Conservation (phyloP, 352 stramenopile genomes). For the Globisporangium alternatum region DNA sequence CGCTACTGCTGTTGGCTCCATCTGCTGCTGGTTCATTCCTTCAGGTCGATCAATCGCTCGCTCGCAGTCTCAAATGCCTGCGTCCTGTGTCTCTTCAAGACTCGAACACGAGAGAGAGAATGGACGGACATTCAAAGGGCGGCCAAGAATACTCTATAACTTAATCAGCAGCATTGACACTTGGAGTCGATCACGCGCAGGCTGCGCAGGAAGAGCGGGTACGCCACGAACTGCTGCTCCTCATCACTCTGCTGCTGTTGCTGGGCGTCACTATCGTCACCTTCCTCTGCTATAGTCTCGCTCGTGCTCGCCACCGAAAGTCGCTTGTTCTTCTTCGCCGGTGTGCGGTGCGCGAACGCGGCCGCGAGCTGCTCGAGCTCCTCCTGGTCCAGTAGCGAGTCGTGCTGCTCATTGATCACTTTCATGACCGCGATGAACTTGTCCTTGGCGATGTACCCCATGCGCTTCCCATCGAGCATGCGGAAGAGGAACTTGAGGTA, state of each 20-base stretch:
- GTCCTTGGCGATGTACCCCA: constrained; percentile 54
- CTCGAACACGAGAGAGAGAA: too few species aligned
- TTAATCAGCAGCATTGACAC: constrained; percentile 18
- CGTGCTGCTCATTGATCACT: constrained; percentile 71
- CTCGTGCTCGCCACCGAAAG: constrained; percentile 19
- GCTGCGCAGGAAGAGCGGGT: constrained; percentile 68
- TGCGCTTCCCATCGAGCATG: constrained; percentile 65
- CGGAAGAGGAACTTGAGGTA: constrained; percentile 84
- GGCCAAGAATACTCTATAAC: constrained; percentile 20
- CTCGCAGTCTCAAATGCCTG: not conserved
- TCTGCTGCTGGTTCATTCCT: not conserved
- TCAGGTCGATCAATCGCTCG: not conserved
- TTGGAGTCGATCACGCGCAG: constrained; percentile 57
- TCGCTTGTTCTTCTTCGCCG: constrained; percentile 25
- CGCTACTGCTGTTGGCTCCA: not conserved
- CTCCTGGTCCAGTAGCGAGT: constrained; percentile 45
- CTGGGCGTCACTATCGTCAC: constrained; percentile 18
- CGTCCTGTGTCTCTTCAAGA: constrained; percentile 1
- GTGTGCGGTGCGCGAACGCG: constrained; percentile 36
- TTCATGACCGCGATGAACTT: constrained; percentile 79
- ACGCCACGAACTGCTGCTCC: constrained; percentile 43
- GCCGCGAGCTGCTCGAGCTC: constrained; percentile 71
- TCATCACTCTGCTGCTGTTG: constrained; percentile 12
- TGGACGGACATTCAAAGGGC: not conserved
- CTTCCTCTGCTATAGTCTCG: constrained; percentile 4